Base-by-base conservation (phyloP, 2,329 filamentous ascomycete genomes). In the Fusarium sp. region DNA sequence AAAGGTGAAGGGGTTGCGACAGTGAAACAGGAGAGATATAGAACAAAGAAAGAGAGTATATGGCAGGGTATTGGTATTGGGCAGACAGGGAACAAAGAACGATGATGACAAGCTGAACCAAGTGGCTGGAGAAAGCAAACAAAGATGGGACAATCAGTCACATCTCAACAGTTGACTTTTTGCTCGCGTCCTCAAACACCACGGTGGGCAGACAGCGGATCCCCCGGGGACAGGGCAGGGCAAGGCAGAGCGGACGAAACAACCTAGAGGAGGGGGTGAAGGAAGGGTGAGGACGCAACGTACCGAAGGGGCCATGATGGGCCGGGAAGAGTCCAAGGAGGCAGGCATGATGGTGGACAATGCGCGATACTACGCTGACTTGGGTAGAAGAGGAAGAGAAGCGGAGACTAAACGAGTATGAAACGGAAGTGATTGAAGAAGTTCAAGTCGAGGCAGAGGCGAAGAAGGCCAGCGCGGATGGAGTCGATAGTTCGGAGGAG, bases 281-380 rank as follows among this genome's bases (percentile, higher is more conserved):
- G 12, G 31, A 33, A 11, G 12, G 12, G 31, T 33, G 31, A 33
- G 31, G 31, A 33, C 31, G 31, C 12, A 68, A 88, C 89, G 64
- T 89, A 91, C 89, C 78, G 89, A 90, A 56, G 88, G 86, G 68
- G 88, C 88, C 89, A 91, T 90, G 80, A 91, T 91, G 77, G 89
- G 89, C 79, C 88, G 88, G 62, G 87, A 85, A 51, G 89, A 91
- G 64, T 91, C 89, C 66, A 90, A 78, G n/a, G 89, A 91, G 70
- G 85, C 80, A 79, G 88, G 87, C 89, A 91, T 91, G 64, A 73
- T 79, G 24, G 55, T 51, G 46, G 49, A 57, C 49, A 60, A 64
- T 62, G 51, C 53, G 51, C 57, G 67, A 75, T 78, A 66, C 72
- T 74, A 78, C 73, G 74, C 70, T 63, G 46, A 35, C 16, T 56